Base-by-base conservation (phyloP, 2,329 filamentous ascomycete genomes). In the Xylaria sp. region DNA sequence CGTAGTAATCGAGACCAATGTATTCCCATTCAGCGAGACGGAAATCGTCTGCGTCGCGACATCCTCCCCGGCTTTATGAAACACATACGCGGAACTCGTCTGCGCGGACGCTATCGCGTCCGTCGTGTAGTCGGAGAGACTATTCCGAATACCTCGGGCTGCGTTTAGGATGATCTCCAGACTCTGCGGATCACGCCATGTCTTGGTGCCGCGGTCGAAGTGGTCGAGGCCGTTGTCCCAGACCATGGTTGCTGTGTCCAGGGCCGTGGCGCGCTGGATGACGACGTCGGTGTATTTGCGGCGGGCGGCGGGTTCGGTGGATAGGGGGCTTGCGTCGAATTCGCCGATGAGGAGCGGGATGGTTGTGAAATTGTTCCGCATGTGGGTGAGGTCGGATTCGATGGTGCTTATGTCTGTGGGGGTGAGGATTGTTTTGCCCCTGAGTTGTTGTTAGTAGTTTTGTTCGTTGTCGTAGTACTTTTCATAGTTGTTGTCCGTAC, bases 151-250 rank as follows among this genome's bases (percentile, higher is more conserved):
- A 1, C 78, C 78, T 8, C 74, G 71, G 2, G 71, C 72, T 0
- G 78, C 78, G 47, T 77, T 76, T 13, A 75, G 67, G 52, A 83
- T 71, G 60, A 86, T 79, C 4, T 76, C 71, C 3, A 81, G 68
- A 0, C 76, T 75, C 0, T 78, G 75, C 0, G 74, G 71, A 61
- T 86, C 83, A 16, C 78, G 73, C 81, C 81, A 86, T 2, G 67
- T 65, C 51, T 76, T 75, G 0, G 76, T 73, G 2, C 71, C 71
- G 44, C 83, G 79, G 64, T 85, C 74, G 9, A 84, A 74, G 47
- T 82, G 79, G 64, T 85, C 83, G 2, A 75, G 68, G 0, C 83
- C 82, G 59, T 85, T 86, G 66, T 86, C 83, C 83, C 83, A 86
- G 4, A 86, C 68, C 1, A 85, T 73, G 2, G 78, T 75, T 0